These are phyloP conservation scores for Manihot esculenta DNA, from an alignment of 441 rosid genomes.

Conservation along the genomic window DNA sequence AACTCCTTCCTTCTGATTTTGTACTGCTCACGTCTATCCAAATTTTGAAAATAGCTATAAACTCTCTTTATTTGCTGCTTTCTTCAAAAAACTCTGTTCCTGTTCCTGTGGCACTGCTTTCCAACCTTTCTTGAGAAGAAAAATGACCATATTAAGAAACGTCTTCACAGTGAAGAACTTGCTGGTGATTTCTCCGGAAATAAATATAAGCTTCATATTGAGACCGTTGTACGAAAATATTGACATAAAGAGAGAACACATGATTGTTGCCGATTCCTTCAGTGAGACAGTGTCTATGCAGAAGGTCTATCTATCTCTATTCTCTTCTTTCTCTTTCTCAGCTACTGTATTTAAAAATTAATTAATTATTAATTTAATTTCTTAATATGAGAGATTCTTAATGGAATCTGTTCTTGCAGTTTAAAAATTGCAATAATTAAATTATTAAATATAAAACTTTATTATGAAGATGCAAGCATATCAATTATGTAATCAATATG, in stretches of 20 bases:
- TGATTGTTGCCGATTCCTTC: not conserved
- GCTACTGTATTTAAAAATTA: no score
- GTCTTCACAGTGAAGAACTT: constrained; percentile 53
- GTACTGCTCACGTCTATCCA: not conserved
- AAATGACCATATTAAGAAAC: constrained; percentile 43
- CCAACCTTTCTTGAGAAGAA: no score
- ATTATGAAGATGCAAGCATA: no score
- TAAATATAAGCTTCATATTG: constrained; percentile 58
- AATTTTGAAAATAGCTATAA: not conserved
- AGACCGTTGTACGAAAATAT: constrained; percentile 32
- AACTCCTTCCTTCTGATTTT: not conserved
- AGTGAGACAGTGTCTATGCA: constrained; percentile 16
- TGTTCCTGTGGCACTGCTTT: no score
- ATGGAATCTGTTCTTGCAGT: no score
- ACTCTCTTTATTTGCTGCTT: not conserved
- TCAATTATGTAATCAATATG: no score
- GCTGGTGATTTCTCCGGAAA: constrained; percentile 63
- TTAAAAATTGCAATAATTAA: no score
- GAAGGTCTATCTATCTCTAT: constrained; percentile 16
- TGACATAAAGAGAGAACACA: constrained; percentile 4
- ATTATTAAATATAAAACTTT: no score
- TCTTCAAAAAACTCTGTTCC: not conserved
- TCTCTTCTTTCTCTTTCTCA: constrained; percentile 23
- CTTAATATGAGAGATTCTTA: no score
- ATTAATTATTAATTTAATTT: no score